phyloP scores from a whole-genome alignment of 208 protist species.

The Trichomonas vaginalis region DNA sequence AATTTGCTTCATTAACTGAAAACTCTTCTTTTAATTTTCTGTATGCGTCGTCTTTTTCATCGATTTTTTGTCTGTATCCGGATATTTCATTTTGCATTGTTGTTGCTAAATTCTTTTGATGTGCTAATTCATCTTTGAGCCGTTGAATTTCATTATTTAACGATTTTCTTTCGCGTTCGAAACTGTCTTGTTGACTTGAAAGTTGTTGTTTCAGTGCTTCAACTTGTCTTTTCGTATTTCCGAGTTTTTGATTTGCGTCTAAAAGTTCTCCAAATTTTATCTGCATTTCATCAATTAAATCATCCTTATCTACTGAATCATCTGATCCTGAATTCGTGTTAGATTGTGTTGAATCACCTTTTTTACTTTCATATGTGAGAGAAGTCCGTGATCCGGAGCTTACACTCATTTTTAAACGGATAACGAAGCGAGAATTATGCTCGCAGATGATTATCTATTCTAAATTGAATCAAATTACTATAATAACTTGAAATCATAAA shows the following conservation, averaged over 20 bases:
- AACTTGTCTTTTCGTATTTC: not conserved
- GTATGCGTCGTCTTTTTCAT: not conserved
- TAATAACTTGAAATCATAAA: too few species aligned
- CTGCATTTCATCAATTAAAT: slow-evolving; percentile 2
- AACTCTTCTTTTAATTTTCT: not conserved
- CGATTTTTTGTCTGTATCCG: not conserved
- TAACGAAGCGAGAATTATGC: too few species aligned
- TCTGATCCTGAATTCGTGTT: not conserved
- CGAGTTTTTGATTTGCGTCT: not conserved
- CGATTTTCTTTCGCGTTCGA: not conserved
- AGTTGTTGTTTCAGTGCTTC: not conserved
- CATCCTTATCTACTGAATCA: not conserved
- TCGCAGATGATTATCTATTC: too few species aligned
- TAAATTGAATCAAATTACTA: too few species aligned
- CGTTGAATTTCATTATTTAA: not conserved
- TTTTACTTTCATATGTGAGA: not conserved
- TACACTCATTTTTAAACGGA: too few species aligned
- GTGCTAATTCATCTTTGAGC: not conserved
- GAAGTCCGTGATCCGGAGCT: not conserved
- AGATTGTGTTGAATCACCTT: not conserved
- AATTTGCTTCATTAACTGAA: not conserved
- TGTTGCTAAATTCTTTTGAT: not conserved
- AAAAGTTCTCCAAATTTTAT: not conserved
- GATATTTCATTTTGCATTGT: not conserved
- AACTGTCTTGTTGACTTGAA: not conserved